These are phyloP conservation scores for Amauroascus niger DNA, from an alignment of 2,329 filamentous ascomycete species.

Conservation along the genomic window DNA sequence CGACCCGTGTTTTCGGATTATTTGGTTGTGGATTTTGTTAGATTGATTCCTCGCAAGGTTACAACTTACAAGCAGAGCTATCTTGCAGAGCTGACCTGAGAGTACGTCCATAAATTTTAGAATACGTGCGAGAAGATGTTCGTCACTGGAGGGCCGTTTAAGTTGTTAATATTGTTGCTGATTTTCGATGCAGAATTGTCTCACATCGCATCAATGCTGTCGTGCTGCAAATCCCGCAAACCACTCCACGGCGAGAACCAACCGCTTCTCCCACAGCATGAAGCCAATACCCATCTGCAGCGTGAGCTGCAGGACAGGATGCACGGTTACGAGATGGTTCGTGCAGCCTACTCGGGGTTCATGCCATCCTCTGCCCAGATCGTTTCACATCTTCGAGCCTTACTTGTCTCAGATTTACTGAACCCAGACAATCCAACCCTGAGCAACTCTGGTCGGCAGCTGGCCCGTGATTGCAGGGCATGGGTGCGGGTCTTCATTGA, in stretches of 20 bases:
- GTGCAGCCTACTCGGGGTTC: slow-evolving; percentile 70
- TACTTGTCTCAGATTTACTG: slow-evolving; percentile 68
- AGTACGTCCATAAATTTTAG: background rate
- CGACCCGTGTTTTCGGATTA: background rate
- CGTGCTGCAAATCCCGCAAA: slow-evolving; percentile 53
- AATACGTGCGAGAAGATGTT: background rate
- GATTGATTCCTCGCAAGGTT: background rate
- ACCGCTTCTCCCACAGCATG: slow-evolving; percentile 71
- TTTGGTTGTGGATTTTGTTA: background rate
- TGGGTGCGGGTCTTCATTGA: slow-evolving; percentile 73
- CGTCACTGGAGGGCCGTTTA: background rate
- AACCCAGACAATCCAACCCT: slow-evolving; percentile 65
- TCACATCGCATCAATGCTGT: slow-evolving; percentile 42
- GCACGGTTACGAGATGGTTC: slow-evolving; percentile 84
- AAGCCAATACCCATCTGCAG: slow-evolving; percentile 56
- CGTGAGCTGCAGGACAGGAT: slow-evolving; percentile 75
- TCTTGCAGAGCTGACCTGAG: background rate
- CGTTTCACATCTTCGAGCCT: slow-evolving; percentile 66
- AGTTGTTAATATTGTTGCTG: background rate
- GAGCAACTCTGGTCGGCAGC: slow-evolving; percentile 63
- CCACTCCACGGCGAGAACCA: slow-evolving; percentile 53
- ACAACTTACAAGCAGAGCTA: background rate
- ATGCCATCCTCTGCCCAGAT: slow-evolving; percentile 86
- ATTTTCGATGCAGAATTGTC: background rate
- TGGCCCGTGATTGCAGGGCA: slow-evolving; percentile 61